Conservation (phyloP, 441 rosid species). For the Oxalis stricta region DNA sequence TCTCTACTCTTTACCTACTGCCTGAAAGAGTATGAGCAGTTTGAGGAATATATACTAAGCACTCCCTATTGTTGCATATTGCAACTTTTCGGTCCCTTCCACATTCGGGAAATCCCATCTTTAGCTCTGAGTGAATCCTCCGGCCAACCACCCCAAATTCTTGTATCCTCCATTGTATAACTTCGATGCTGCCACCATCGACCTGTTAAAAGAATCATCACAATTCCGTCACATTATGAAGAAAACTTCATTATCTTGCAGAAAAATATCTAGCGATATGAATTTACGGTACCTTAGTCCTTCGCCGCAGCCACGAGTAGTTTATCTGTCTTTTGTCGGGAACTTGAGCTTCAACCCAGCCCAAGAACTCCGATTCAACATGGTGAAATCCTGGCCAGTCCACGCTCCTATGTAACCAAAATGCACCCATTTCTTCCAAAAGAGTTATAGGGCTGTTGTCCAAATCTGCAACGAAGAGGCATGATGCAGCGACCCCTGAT, state of each 20-base stretch:
- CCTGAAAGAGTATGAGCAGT: constrained; percentile 42
- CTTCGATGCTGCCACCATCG: constrained; percentile 54
- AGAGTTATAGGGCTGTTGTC: constrained; percentile 60
- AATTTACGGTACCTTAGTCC: constrained; percentile 54
- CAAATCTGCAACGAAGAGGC: constrained; percentile 59
- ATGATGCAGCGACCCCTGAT: constrained; percentile 57
- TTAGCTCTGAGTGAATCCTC: constrained; percentile 58
- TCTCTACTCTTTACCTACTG: constrained; percentile 23
- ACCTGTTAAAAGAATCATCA: constrained; percentile 19
- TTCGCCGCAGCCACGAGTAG: constrained; percentile 88
- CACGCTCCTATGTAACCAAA: constrained; percentile 81
- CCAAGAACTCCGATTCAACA: constrained; percentile 34
- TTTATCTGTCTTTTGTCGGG: constrained; percentile 51
- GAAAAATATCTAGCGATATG: not conserved
- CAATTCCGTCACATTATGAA: not conserved
- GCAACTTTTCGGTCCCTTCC: constrained; percentile 67
- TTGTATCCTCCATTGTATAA: constrained; percentile 42
- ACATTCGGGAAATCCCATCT: constrained; percentile 45
- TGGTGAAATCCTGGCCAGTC: constrained; percentile 86
- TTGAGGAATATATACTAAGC: constrained; percentile 57
- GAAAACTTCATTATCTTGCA: too few species aligned
- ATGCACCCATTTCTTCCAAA: constrained; percentile 86
- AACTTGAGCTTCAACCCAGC: constrained; percentile 35
- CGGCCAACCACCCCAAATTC: constrained; percentile 75
- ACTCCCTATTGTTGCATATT: constrained; percentile 79